Evolutionary conservation across 1,284 basidiomycete species (phyloP).

Genomic region (Volvariella surrecta): DNA sequence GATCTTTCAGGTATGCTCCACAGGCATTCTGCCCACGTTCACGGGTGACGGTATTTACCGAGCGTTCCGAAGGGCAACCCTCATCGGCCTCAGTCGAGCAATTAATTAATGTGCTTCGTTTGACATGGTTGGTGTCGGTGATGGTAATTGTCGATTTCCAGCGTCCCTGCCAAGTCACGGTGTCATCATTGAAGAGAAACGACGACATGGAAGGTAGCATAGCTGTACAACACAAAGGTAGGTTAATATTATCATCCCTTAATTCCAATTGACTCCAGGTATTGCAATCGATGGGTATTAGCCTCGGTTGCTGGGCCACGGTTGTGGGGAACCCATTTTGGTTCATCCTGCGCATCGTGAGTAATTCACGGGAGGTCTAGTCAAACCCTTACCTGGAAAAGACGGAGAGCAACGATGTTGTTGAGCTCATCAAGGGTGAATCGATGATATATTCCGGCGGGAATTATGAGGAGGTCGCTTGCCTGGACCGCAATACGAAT

Average conservation of each 20-base stretch:
- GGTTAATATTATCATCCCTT: background rate
- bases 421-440: slow-evolving; percentile 74
- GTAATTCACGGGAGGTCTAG: background rate
- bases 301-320: slow-evolving; percentile 45
- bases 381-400: slow-evolving; percentile 56
- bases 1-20: too few relatives aligned
- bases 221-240: too few relatives aligned
- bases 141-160: too few relatives aligned
- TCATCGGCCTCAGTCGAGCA: too few relatives aligned
- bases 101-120: too few relatives aligned
- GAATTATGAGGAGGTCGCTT: slow-evolving; percentile 42
- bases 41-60: too few relatives aligned
- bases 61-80: too few relatives aligned
- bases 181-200: too few relatives aligned
- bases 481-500: slow-evolving; percentile 61
- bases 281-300: slow-evolving; percentile 29
- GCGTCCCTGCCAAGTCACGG: too few relatives aligned
- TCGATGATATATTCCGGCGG: slow-evolving; percentile 72
- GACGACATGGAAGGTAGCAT: too few relatives aligned
- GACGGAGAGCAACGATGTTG: slow-evolving; percentile 60
- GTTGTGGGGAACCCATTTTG: slow-evolving; percentile 70
- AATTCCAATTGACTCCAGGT: slow-evolving; percentile 3
- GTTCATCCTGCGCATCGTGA: slow-evolving; percentile 52
- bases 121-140: too few relatives aligned
- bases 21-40: too few relatives aligned